Conservation (phyloP, 495 filamentous ascomycete species). For the Pyrenula massariospora region DNA sequence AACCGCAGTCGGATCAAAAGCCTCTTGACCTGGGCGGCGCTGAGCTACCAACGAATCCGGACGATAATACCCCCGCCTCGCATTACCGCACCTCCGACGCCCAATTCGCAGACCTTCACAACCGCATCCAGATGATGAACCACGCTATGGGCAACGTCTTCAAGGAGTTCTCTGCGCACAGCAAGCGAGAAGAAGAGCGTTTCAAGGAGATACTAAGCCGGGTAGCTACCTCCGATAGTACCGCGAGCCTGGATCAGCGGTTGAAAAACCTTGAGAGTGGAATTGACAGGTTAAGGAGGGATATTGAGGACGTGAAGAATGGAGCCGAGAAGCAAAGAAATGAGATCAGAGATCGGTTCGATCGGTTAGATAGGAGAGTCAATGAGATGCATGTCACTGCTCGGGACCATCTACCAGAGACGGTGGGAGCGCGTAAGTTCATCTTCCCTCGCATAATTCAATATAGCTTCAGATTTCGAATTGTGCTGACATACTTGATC, state of each 20-base stretch:
- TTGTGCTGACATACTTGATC: not conserved
- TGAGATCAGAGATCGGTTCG: conserved; percentile 30
- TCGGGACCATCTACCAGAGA: conserved; percentile 42
- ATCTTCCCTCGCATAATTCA: no score
- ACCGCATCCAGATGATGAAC: conserved; percentile 64
- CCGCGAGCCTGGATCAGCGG: conserved; percentile 42
- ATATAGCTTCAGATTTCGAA: no score
- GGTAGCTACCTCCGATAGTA: conserved; percentile 31
- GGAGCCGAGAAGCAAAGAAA: not conserved
- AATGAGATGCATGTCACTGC: conserved; percentile 60
- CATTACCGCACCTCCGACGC: conserved; percentile 35
- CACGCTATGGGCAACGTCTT: conserved; percentile 60
- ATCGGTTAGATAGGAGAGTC: conserved; percentile 59
- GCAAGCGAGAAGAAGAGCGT: conserved; percentile 39
- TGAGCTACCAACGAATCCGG: conserved; percentile 15
- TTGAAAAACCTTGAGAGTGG: conserved; percentile 47
- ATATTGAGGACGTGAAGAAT: conserved; percentile 62
- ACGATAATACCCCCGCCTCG: conserved; percentile 31
- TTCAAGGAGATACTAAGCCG: conserved; percentile 45
- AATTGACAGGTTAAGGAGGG: conserved; percentile 43
- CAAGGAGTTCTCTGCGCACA: conserved; percentile 41
- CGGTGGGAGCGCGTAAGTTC: conserved; percentile 30
- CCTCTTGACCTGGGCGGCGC: conserved; percentile 3
- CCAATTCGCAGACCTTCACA: conserved; percentile 74
- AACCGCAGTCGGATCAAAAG: conserved; percentile 5